Base-by-base conservation (phyloP, 805 yeast genomes). In the Ogataea dorogensis region DNA sequence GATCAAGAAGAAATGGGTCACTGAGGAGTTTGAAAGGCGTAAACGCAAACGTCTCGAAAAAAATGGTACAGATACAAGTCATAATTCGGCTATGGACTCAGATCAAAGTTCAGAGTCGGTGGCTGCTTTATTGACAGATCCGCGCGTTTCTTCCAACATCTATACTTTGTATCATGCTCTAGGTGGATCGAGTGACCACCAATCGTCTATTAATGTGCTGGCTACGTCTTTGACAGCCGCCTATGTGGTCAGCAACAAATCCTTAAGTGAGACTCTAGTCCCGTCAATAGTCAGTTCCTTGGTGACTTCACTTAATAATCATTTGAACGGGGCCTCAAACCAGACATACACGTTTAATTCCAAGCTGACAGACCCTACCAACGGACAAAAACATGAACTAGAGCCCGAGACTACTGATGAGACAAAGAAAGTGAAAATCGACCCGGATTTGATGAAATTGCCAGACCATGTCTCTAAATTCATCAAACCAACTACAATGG, bases 11-110 rank as follows among this genome's bases (percentile, higher is more conserved):
- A 65, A 70, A 25, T 91, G 97, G 97, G 71, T 86, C 22, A 81
- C 79, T 23, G 65, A 67, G 3, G 95, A 87, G 56, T 86, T 84
- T 54, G 73, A 68, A 31, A 73, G 70, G 44, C 68, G 95, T 17
- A 76, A 77, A 47, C 73, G 71, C 38, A 78, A 76, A 51, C 63
- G 95, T 36, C 24, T 64, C 68, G 33, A 70, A 74, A 52, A 70
- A 64, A 39, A 41, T 39, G 43, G 38, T 10, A 28, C 40, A n/a
- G 44, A 46, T 15, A 33, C 39, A 8, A 29, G 18, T 2, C n/a
- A 29, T 14, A 24, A 13, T 26, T 13, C 24, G 7, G 17, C 12
- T 21, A 15, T 12, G 11, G 34, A 30, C 5, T 13, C 24, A 4
- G 39, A 35, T n/a, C 33, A 28, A 9, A 15, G 29, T 12, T 24